Evolutionary conservation across 768 basidiomycete species (phyloP), one percentile per base, ranked within the genome.

Genomic region (Lentinula guzmanii): DNA sequence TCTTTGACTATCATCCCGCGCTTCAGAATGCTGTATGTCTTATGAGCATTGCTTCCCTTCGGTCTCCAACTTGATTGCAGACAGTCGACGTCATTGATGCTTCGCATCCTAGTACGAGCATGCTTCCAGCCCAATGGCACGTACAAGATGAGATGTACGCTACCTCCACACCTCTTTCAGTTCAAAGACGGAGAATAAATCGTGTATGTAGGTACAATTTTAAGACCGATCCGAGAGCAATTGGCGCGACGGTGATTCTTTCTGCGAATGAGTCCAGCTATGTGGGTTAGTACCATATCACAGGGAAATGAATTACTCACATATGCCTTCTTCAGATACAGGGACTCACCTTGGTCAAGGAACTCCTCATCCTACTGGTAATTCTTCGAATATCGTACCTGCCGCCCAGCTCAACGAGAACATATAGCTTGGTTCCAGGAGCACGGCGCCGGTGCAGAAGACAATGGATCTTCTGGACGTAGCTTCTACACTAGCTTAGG

Each of bases 401-500:
- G 3, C 28, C 28, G 28, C 9, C 4, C 8, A 21, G 37, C 24
- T 18, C 15, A 15, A 37, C 24, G 18, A 3, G 7, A 31, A 15
- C n/a, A 6, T 59, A 51, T 64, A 91, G 91, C 93, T 21, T 95
- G 91, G 92, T 93, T 82, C 70, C 91, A 93, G 71, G 86, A 88
- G 64, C 81, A 77, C 2, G 89, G 89, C 16, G 84, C 86, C 33
- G 90, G 90, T 0, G 82, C 84, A 3, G 76, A 82, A 64, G 70
- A 68, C 31, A 71, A 77, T 18, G 70, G 79, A 28, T 67, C 69
- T 43, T 80, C 86, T 2, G 93, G 91, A 21, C 81, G 92, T 41
- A 91, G 90, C 66, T 94, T 90, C 75, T 94, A 91, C 70, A 94
- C 93, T 0, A 80, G 85, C 63, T 79, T 94, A 0, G 92, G 92